These are phyloP conservation scores for Iberis pinnata DNA, from an alignment of 345 rosid species.

Conservation along the genomic window DNA sequence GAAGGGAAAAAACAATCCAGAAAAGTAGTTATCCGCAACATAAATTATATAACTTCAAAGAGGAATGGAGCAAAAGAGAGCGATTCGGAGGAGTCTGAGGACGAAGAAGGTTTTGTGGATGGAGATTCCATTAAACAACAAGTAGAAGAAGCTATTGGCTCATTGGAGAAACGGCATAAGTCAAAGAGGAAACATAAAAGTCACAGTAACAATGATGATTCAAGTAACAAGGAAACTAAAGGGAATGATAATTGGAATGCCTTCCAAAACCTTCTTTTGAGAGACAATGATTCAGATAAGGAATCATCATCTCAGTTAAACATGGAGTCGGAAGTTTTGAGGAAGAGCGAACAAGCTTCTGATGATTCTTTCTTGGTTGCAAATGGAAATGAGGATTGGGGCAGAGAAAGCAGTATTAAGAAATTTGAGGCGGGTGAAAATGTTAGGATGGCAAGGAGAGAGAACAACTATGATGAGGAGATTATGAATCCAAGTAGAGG, in stretches of 20 bases:
- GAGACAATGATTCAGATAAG: slow-evolving; percentile 44
- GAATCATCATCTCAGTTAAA: slow-evolving; percentile 32
- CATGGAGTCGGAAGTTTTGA: slow-evolving; percentile 38
- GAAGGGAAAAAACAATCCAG: slow-evolving; percentile 71
- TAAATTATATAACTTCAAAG: slow-evolving; percentile 84
- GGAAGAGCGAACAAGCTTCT: slow-evolving; percentile 36
- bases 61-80: slow-evolving; percentile 55
- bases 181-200: slow-evolving; percentile 48
- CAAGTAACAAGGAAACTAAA: slow-evolving; percentile 36
- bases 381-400: slow-evolving; percentile 36
- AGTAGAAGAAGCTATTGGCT: slow-evolving; percentile 81
- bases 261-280: slow-evolving; percentile 75
- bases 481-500: slow-evolving; percentile 41
- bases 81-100: slow-evolving; percentile 49
- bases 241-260: slow-evolving; percentile 69
- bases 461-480: slow-evolving; percentile 42
- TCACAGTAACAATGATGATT: slow-evolving; percentile 31
- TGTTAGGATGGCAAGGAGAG: slow-evolving; percentile 36
- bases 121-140: slow-evolving; percentile 68
- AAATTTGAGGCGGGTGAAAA: slow-evolving; percentile 43
- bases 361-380: slow-evolving; percentile 54
- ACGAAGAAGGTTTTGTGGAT: slow-evolving; percentile 54
- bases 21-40: slow-evolving; percentile 88
- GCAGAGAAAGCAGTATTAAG: slow-evolving; percentile 29
- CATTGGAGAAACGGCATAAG: slow-evolving; percentile 57